Base-by-base conservation (phyloP, 345 rosid species). In the Brassica incana region DNA sequence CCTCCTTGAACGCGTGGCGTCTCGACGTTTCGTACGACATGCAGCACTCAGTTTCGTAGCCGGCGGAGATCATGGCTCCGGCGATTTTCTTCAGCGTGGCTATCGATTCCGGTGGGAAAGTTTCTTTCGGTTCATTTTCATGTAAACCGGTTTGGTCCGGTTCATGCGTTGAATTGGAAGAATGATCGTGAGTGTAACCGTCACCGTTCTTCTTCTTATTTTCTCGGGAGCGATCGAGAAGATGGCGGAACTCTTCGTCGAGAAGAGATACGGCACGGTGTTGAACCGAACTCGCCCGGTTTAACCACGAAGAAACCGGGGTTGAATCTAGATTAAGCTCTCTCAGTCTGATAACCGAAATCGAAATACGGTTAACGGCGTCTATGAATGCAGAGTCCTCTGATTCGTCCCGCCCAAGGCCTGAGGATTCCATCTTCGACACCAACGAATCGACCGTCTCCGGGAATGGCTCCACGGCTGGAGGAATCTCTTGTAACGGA, bases 1-100 rank as follows among this genome's bases (percentile, higher is more conserved):
- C 90, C 0, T 76, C 87, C 73, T 83, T 85, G 65, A 95, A 79
- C 4, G 95, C 86, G 45, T 77, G 87, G 14, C 91, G 81, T 73
- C 99, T 83, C 16, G 83, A 67, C 11, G 79, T 50, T 40, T 67
- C 82, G 82, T 88, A 92, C 0, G 84, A 75, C 72, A 85, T 74
- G 76, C 89, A 89, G 25, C 97, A 91, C 30, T 94, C 97, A 0
- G 85, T 48, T 81, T 91, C 95, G 82, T 85, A 90, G 5, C 97
- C 97, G 15, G 87, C 88, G 18, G 74, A 73, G 70, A 95, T 84
- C 95, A 95, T 91, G 16, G 85, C 84, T 12, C 74, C 83, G 29
- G 90, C 88, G 60, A 92, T 88, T 54, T 60, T 85, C 50, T 82
- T 86, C 90, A 91, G 36, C 56, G 50, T 79, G 6, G 81, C 29